These are phyloP conservation scores for Monosporascus sp. DNA, from an alignment of 2,329 filamentous ascomycete species.

Conservation along the genomic window DNA sequence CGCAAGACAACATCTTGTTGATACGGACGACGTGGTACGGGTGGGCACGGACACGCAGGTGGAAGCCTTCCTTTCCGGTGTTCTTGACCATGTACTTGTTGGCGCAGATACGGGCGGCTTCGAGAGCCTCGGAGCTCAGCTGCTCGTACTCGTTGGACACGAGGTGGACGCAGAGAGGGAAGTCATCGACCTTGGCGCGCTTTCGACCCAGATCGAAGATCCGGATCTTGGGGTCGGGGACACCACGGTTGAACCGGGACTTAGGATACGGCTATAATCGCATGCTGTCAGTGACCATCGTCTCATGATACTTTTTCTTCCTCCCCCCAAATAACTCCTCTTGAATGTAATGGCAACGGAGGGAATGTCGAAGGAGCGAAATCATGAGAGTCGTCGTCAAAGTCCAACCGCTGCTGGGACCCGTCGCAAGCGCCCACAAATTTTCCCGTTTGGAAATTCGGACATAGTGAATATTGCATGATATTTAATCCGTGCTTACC, in stretches of 20 bases:
- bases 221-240: slow-evolving; percentile 76
- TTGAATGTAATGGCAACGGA: not conserved
- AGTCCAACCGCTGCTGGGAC: not conserved
- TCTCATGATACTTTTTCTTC: not conserved
- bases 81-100: slow-evolving; percentile 91
- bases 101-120: slow-evolving; percentile 99
- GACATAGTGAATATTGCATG: not conserved
- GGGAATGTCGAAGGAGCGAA: not conserved
- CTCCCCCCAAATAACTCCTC: too few species aligned
- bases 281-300: slow-evolving; percentile 53
- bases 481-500: slow-evolving; percentile 57
- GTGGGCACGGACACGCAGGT: slow-evolving; percentile 80
- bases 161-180: slow-evolving; percentile 98
- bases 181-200: slow-evolving; percentile 98
- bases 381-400: not conserved
- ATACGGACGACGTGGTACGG: slow-evolving; percentile 99
- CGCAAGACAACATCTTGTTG: slow-evolving; percentile 99
- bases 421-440: not conserved
- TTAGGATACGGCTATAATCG: slow-evolving; percentile 85
- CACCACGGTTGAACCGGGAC: slow-evolving; percentile 99
- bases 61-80: slow-evolving; percentile 69
- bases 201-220: slow-evolving; percentile 99
- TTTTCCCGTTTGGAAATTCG: slow-evolving; percentile 2
- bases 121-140: slow-evolving; percentile 98
- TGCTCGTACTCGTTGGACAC: slow-evolving; percentile 99